These are phyloP conservation scores for Saccharomyces jurei DNA, from an alignment of 805 yeast genomes.

Conservation along the genomic window DNA sequence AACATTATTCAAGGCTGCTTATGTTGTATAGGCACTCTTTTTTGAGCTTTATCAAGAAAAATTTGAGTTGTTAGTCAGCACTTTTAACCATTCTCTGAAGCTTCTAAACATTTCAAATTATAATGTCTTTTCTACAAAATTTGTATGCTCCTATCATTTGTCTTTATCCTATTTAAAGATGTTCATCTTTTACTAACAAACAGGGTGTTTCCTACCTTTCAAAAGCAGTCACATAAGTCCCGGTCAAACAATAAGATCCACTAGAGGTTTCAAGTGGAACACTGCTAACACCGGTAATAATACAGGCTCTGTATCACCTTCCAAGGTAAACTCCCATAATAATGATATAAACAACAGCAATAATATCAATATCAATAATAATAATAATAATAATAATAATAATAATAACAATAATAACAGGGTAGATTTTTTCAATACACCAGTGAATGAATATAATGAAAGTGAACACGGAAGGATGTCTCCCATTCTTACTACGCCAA, in stretches of 20 bases:
- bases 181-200: constrained; percentile 5
- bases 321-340: not conserved
- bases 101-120: not conserved
- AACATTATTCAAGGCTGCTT: not conserved
- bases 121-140: constrained; percentile 26
- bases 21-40: not conserved
- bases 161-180: not conserved
- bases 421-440: constrained; percentile 3
- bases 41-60: not conserved
- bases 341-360: constrained; percentile 2
- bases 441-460: constrained; percentile 2
- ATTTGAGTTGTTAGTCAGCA: constrained; percentile 2
- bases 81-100: not conserved
- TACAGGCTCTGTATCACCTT: not conserved
- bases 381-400: constrained; percentile 3
- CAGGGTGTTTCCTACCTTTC: not conserved
- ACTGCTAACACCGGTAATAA: constrained; percentile 10
- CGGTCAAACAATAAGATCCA: constrained; percentile 40
- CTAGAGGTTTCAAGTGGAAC: constrained; percentile 39
- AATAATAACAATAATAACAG: not conserved
- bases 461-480: not conserved
- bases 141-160: constrained; percentile 17
- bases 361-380: not conserved
- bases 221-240: constrained; percentile 34
- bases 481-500: not conserved